A percentile compares a stretch with the other conserved stretches of the same genome.
These are phyloP conservation scores for Cladosporium sp. DNA, from an alignment of 2,329 filamentous ascomycete genomes.

Conservation along the genomic window DNA sequence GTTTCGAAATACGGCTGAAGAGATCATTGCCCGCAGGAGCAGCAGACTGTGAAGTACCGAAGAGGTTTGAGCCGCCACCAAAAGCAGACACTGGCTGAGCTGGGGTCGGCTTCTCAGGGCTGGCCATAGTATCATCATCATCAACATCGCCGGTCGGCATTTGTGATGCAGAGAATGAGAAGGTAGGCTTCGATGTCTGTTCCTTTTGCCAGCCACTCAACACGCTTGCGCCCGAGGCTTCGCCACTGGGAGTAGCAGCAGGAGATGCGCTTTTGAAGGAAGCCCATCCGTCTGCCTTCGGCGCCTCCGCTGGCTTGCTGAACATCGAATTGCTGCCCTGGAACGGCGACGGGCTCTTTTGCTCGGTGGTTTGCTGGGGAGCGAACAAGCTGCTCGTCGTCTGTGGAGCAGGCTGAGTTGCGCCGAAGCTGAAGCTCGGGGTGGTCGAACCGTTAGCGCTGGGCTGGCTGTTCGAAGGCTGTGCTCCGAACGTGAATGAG, in stretches of 20 bases:
- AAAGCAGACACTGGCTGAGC: conserved; percentile 14
- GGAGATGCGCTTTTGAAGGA: conserved; percentile 15
- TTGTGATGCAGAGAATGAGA: conserved; percentile 16
- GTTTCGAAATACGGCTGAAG: conserved; percentile 23
- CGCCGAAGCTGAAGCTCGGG: conserved; percentile 21
- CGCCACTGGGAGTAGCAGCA: not conserved
- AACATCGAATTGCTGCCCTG: conserved; percentile 13
- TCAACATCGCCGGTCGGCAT: conserved; percentile 17
- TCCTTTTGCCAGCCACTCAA: conserved; percentile 21
- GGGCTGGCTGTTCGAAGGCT: conserved; percentile 14
- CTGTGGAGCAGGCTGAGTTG: conserved; percentile 11
- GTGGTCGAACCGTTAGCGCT: conserved; percentile 14
- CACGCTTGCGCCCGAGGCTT: conserved; percentile 13
- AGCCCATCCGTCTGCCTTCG: conserved; percentile 19
- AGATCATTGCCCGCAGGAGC: conserved; percentile 20
- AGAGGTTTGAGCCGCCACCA: conserved; percentile 12
- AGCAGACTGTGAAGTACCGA: conserved; percentile 18
- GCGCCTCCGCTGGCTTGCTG: conserved; percentile 18
- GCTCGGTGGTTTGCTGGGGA: conserved; percentile 16
- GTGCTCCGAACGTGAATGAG: conserved; percentile 15
- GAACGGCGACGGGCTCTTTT: conserved; percentile 19
- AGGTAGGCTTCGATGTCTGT: conserved; percentile 16
- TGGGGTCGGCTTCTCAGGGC: conserved; percentile 22
- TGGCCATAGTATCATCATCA: conserved; percentile 32
- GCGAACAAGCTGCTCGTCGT: conserved; percentile 12